Evolutionary conservation across 1,284 basidiomycete species (phyloP).

Genomic region (Rhodofomes roseus): DNA sequence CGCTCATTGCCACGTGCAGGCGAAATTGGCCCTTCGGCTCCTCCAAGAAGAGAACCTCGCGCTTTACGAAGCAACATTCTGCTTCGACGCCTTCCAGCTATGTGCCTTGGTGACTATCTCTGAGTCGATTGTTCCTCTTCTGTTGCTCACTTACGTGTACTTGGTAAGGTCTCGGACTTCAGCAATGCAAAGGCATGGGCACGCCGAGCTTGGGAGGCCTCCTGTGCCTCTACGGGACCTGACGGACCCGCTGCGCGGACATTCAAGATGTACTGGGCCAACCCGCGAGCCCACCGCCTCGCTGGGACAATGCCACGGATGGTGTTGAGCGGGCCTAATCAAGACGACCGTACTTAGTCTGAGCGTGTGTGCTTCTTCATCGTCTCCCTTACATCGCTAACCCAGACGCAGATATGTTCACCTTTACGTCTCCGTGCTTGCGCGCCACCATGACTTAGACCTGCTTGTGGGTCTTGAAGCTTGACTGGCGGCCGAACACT

Average conservation of each 20-base stretch:
- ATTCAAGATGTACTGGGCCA: constrained; percentile 26
- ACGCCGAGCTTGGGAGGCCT: constrained; percentile 20
- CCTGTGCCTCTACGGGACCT: constrained; percentile 17
- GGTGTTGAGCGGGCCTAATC: constrained; percentile 17
- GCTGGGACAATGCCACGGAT: constrained; percentile 15
- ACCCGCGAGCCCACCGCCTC: constrained; percentile 20
- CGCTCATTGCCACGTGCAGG: constrained; percentile 6
- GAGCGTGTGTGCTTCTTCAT: neutral
- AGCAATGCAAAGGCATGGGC: constrained; percentile 20
- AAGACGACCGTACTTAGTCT: neutral
- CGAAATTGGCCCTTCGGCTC: constrained; percentile 17
- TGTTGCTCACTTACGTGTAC: neutral
- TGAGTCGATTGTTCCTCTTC: neutral
- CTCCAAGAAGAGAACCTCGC: constrained; percentile 20
- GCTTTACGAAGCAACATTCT: constrained; percentile 20
- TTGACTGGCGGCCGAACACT: too few relatives aligned
- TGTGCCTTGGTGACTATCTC: constrained; percentile 14
- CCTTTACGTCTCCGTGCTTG: too few relatives aligned
- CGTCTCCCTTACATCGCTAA: too few relatives aligned
- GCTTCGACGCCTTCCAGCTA: constrained; percentile 24
- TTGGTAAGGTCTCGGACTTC: constrained; percentile 19
- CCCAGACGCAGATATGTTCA: too few relatives aligned
- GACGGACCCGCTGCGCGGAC: constrained; percentile 19
- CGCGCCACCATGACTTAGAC: too few relatives aligned
- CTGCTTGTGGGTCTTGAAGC: too few relatives aligned